Base-by-base conservation (phyloP, 805 yeast genomes). In the Kazachstania psychrophila region DNA sequence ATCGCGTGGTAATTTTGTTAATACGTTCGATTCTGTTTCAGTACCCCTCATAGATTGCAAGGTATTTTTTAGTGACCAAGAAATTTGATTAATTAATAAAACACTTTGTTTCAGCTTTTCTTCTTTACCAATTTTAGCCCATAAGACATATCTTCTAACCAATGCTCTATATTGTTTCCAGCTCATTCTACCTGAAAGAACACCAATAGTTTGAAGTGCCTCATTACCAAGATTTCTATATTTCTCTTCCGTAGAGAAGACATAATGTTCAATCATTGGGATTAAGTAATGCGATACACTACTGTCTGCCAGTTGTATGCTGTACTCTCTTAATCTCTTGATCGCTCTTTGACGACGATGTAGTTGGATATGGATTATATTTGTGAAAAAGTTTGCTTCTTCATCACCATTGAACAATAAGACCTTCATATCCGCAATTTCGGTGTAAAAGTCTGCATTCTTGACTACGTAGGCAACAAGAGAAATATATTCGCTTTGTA, bases 321-420 rank as follows among this genome's bases (percentile, higher is more conserved):
- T 70, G 29, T 68, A 49, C 5, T 67, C 75, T 9, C 70, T 69
- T 20, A 88, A 60, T 40, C 82, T 70, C 49, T 75, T 71, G 16
- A 89, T 68, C 0, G 97, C 95, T 49, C 87, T 71, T 56, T 82
- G 87, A 48, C 96, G 79, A 61, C 94, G 75, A 51, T 80, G 86
- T 8, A 80, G 49, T 62, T 89, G 98, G 25, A 89, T 77, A 56
- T 89, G 96, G 41, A 70, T 71, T 33, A 92, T 68, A 48, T 87
- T 86, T 29, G 62, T 55, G 60, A 85, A 85, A 52, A 85, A 82
- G 57, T 85, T 79, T 4, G 86, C 81, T 48, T 87, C 96, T 25
- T 79, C 89, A 48, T 86, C 94, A 28, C 78, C 79, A 35, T 71
- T 67, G 48, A 65, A 70, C 1, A 79, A 58, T 27, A 89, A 60